Percentiles rank a stretch among this genome's conserved stretches.
phyloP scores from a whole-genome alignment of 805 yeast genomes.

The Saccharomycopsis guyanensis region DNA sequence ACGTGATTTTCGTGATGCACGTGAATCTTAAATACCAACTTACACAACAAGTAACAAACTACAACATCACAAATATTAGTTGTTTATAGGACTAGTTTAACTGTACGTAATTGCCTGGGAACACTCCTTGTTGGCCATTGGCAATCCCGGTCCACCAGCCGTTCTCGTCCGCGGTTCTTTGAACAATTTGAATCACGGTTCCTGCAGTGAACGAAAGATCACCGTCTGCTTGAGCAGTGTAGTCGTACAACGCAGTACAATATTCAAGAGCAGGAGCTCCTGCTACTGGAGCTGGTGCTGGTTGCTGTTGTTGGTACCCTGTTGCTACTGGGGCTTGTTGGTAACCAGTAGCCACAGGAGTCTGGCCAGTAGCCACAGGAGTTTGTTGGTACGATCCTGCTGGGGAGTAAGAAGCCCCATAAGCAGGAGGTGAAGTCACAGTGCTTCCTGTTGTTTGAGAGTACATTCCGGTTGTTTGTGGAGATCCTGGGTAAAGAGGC shows the following conservation, averaged over 20 bases:
- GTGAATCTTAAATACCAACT: too few species aligned
- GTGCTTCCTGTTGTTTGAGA: background rate
- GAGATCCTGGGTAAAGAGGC: background rate
- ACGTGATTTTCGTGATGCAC: too few species aligned
- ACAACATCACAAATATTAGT: too few species aligned
- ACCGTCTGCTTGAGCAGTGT: constrained; percentile 87
- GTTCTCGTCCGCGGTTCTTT: constrained; percentile 73
- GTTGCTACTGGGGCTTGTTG: background rate
- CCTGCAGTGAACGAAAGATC: constrained; percentile 87
- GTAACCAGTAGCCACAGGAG: background rate
- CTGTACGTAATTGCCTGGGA: constrained; percentile 96
- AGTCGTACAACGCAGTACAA: constrained; percentile 88
- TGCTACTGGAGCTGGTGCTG: constrained; percentile 1
- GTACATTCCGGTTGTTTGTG: background rate
- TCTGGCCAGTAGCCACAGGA: background rate
- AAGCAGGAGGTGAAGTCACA: background rate
- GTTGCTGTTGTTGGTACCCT: background rate
- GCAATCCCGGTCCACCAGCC: constrained; percentile 98
- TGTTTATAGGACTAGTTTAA: constrained; percentile 39
- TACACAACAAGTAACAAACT: too few species aligned
- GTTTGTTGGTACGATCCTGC: background rate
- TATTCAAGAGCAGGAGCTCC: constrained; percentile 38
- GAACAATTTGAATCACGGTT: constrained; percentile 71
- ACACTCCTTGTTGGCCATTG: constrained; percentile 82
- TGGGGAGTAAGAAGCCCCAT: background rate